Base-by-base conservation (phyloP, 345 rosid genomes). In the Anacardium occidentale region DNA sequence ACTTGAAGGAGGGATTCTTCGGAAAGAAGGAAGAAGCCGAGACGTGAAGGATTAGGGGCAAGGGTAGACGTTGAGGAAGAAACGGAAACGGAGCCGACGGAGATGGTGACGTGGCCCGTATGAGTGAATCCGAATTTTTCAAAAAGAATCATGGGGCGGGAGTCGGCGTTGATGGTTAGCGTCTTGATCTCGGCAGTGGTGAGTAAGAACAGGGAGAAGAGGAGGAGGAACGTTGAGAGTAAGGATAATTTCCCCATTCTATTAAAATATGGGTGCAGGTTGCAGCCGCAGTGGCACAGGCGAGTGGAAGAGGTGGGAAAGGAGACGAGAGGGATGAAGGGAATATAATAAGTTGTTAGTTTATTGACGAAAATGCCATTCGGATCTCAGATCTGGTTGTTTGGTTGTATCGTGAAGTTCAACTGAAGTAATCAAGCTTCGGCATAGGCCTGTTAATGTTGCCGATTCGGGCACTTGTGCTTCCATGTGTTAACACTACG, bases 81-180 rank as follows among this genome's bases (percentile, higher is more conserved):
- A 3, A 29, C 96, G n/a, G 83, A 77, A 75, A 95, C 98, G 64
- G 88, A 78, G 74, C 89, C 80, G 68, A 92, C 85, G 10, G 89
- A 60, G 73, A 95, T 78, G 48, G 76, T 59, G 47, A 90, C 97
- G 77, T 83, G 91, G 67, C 99, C 99, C 37, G 86, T 81, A 74
- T 69, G 90, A 3, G 99, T 91, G 90, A 95, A 92, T 13, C 96
- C 98, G 86, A 95, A 93, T 60, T 90, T 92, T 78, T 95, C 98
- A 80, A 95, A 91, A 77, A 93, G 96, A 79, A 95, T 95, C 96
- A 90, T 88, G 44, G 99, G 81, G 26, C 99, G 97, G n/a, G 84
- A 74, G 74, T 95, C 98, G 44, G 78, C 74, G 56, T 81, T 53
- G 76, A 93, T 87, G 1, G 72, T 83, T 2, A 93, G 84, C 76